Conservation (phyloP, 345 rosid species). For the Eutrema japonicum region DNA sequence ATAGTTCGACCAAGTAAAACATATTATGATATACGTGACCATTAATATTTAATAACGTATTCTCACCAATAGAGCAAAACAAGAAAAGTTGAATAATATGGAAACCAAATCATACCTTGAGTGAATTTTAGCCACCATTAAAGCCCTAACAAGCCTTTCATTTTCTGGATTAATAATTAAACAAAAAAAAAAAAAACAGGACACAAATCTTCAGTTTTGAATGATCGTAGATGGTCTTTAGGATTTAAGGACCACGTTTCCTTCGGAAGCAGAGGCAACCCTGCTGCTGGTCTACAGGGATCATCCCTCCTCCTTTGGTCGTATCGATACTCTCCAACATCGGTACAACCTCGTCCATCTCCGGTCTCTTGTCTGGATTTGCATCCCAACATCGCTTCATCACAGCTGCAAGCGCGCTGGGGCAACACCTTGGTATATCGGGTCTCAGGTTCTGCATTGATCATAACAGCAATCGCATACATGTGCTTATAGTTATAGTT, state of each 20-base stretch:
- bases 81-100: conserved; percentile 34
- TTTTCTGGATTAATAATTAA: conserved; percentile 4
- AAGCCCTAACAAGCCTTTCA: conserved; percentile 35
- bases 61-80: conserved; percentile 29
- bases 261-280: conserved; percentile 89
- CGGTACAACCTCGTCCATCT: conserved; percentile 95
- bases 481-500: not conserved
- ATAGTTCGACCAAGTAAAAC: not conserved
- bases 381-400: conserved; percentile 99
- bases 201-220: conserved; percentile 24
- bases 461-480: conserved; percentile 28
- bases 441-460: conserved; percentile 85
- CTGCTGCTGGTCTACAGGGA: conserved; percentile 80
- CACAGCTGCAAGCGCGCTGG: conserved; percentile 79
- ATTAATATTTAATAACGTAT: conserved; percentile 4
- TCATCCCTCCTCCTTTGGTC: conserved; percentile 96
- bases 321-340: conserved; percentile 90
- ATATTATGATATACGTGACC: not conserved
- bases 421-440: conserved; percentile 97
- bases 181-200: conserved; percentile 3
- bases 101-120: conserved; percentile 37
- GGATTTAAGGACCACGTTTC: conserved; percentile 72
- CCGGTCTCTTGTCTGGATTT: conserved; percentile 88
- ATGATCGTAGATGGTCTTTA: conserved; percentile 28
- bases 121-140: conserved; percentile 33